phyloP scores from a whole-genome alignment of 2,329 filamentous ascomycete genomes.

The Claviceps sp. region DNA sequence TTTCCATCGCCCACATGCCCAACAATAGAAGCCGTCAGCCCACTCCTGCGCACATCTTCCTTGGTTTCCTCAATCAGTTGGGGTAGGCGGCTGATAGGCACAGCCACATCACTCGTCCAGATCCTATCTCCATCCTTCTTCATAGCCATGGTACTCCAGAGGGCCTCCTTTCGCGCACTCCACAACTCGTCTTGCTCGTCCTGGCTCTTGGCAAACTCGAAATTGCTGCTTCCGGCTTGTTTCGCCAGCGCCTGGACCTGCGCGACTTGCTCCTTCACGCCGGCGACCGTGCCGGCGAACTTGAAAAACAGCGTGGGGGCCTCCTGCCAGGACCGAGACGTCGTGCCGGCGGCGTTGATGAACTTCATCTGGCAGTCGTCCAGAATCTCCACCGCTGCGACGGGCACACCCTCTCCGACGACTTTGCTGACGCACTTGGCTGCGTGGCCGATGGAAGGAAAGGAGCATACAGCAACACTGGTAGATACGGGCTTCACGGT shows the following conservation, averaged over 20 bases:
- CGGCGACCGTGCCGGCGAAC: slow-evolving; percentile 55
- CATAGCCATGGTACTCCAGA: slow-evolving; percentile 67
- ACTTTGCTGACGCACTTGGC: slow-evolving; percentile 70
- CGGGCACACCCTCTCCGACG: slow-evolving; percentile 66
- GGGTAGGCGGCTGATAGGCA: slow-evolving; percentile 61
- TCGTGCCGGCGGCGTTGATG: slow-evolving; percentile 53
- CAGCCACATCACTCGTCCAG: slow-evolving; percentile 79
- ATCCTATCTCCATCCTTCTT: slow-evolving; percentile 54
- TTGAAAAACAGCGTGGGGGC: slow-evolving; percentile 75
- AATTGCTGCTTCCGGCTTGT: slow-evolving; percentile 47
- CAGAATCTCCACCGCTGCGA: slow-evolving; percentile 85
- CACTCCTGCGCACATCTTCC: slow-evolving; percentile 28
- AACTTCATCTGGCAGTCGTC: slow-evolving; percentile 80
- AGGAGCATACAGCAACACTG: slow-evolving; percentile 61
- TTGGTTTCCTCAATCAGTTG: slow-evolving; percentile 65
- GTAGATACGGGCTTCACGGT: slow-evolving; percentile 68
- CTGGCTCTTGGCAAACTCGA: slow-evolving; percentile 61
- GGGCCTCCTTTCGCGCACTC: slow-evolving; percentile 70
- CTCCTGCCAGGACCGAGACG: slow-evolving; percentile 54
- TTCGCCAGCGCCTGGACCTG: slow-evolving; percentile 53
- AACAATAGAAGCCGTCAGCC: slow-evolving; percentile 39
- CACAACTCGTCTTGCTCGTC: slow-evolving; percentile 67
- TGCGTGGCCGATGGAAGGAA: slow-evolving; percentile 49
- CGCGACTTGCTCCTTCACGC: slow-evolving; percentile 66
- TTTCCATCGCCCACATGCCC: slow-evolving; percentile 69